Conservation (phyloP, 805 yeast species). For the Ogataea wickerhamii region DNA sequence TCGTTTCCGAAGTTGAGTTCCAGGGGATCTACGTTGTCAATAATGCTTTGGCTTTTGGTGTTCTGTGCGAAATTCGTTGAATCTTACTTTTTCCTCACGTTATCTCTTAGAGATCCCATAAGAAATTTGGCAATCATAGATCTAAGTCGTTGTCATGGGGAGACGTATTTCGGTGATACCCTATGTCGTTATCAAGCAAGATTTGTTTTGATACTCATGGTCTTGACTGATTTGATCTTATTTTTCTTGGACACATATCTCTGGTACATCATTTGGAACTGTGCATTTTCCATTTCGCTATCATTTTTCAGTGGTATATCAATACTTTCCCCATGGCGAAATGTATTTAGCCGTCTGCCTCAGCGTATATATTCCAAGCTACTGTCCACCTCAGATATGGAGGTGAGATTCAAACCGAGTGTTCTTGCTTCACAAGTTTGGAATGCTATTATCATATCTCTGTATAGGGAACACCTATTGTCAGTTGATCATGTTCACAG, state of each 20-base stretch:
- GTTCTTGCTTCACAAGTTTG: constrained; percentile 46
- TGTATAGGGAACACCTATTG: constrained; percentile 52
- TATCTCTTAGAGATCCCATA: constrained; percentile 50
- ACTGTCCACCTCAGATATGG: constrained; percentile 42
- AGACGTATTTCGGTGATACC: constrained; percentile 36
- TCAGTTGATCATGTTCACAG: constrained; percentile 46
- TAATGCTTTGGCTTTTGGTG: constrained; percentile 44
- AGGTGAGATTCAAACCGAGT: constrained; percentile 39
- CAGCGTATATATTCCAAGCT: constrained; percentile 48
- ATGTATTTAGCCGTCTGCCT: constrained; percentile 49
- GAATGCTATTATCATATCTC: constrained; percentile 52
- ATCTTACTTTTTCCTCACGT: constrained; percentile 51
- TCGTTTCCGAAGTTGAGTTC: constrained; percentile 40
- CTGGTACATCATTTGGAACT: constrained; percentile 57
- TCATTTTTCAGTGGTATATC: constrained; percentile 53
- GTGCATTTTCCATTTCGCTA: constrained; percentile 44
- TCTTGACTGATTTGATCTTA: constrained; percentile 43
- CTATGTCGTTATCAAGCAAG: constrained; percentile 42
- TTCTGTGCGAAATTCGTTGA: constrained; percentile 49
- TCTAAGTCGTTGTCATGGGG: constrained; percentile 43
- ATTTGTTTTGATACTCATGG: constrained; percentile 39
- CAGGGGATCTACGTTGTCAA: constrained; percentile 38
- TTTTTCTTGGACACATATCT: constrained; percentile 54
- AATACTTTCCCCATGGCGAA: constrained; percentile 57
- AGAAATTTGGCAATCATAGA: constrained; percentile 44